Base-by-base conservation (phyloP, 2,329 filamentous ascomycete genomes). In the Nothophaeocryptopus gaeumannii region DNA sequence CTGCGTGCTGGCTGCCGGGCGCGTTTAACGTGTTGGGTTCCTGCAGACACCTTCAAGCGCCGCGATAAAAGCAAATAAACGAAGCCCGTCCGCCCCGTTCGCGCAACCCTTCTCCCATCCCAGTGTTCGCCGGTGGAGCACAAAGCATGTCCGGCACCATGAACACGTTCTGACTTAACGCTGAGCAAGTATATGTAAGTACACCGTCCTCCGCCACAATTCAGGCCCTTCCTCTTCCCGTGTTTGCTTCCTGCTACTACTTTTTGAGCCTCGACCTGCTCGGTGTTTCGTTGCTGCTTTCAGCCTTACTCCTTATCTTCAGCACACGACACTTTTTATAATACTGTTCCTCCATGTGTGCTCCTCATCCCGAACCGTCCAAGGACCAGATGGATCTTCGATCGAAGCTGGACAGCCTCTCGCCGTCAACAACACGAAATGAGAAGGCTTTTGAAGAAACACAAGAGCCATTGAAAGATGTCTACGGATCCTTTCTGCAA, bases 401-500 rank as follows among this genome's bases (percentile, higher is more conserved):
- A 33, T 20, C 31, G 16, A 36, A 16, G 13, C 9, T 31, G 11
- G 35, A 35, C 38, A 20, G 12, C 5, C 5, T 15, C 31, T 13
- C 15, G 9, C 31, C 41, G 7, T 45, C 13, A 15, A 36, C 36
- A 38, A 31, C 38, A 33, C 13, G 30, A 20, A 14, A 26, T 15
- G 20, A 26, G 20, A 26, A 26, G 4, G 4, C 20, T 4, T 26
- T 26, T 3, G 20, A 26, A 26, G 20, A 26, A 26, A 37, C 33
- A 10, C 39, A 36, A 32, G 39, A 44, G 46, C 37, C 32, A 3
- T 31, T 42, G 32, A 41, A 39, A 5, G 32, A 50, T 20, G 37
- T 55, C 45, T 64, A 64, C 57, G 57, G 60, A 37, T 35, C 47
- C n/a, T 64, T 63, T 50, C 52, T 64, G 20, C 56, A 64, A 42